Base-by-base conservation (phyloP, 1,284 basidiomycete genomes). In the Sanghuangporus baumii region DNA sequence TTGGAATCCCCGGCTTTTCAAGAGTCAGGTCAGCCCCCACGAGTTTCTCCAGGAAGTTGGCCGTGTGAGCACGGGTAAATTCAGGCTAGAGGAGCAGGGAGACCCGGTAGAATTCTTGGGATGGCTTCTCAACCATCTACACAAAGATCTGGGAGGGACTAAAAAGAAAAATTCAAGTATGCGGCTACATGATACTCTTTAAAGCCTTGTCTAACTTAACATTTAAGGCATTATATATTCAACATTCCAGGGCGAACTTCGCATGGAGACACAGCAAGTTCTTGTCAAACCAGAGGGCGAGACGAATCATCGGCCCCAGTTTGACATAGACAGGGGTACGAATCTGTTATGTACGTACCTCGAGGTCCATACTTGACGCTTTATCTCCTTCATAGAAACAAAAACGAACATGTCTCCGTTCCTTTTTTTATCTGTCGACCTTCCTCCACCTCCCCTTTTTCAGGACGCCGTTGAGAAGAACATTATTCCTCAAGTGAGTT, bases 21-120 rank as follows among this genome's bases (percentile, higher is more conserved):
- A 99, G 75, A 90, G 92, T 62, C 97, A 99, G 81, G 95, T 98
- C 66, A 94, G 91, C 67, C 97, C 97, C 8, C 97, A 99, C 75
- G 97, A 99, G 74, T 96, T 99, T 73, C 76, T 98, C 66, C 97
- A 99, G 75, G 96, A 99, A 76, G 95, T 99, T 54, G 88, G 90
- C 66, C 84, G 92, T 66, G 88, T 89, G 38, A 95, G 92, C 70
- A 83, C 79, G 37, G 93, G 94, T 14, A 94, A 93, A 74, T 99
- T 96, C 76, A 88, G 89, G 68, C 83, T 97, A 66, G 96, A 96
- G 68, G 84, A 93, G 71, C 93, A 96, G 76, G 94, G 94, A 1
- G 97, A 99, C 75, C 97, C 97, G 5, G 87, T 95, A 5, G 97
- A 98, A 71, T 99, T 99, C 71, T 76, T 99, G 38, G 89, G 94